phyloP scores from a whole-genome alignment of 768 basidiomycete species.

The Pleurotus pulmonarius region DNA sequence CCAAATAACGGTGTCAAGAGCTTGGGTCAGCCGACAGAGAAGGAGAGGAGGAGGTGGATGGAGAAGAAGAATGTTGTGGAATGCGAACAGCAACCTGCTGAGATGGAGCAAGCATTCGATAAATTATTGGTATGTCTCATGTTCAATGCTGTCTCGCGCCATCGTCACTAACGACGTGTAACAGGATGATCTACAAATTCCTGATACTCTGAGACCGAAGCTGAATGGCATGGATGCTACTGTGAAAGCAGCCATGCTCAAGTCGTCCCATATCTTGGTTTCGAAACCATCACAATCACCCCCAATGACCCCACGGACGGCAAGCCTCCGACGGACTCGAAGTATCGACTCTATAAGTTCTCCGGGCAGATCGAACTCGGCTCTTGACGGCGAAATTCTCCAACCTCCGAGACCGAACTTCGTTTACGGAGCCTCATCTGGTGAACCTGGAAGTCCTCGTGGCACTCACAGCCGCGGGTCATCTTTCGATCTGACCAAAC shows the following conservation, averaged over 20 bases:
- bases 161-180: constrained; percentile 7
- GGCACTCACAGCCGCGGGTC: constrained; percentile 49
- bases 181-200: constrained; percentile 86
- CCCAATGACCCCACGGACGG: constrained; percentile 47
- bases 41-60: constrained; percentile 38
- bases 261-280: constrained; percentile 69
- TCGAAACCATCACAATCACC: constrained; percentile 31
- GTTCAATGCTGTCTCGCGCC: neutral
- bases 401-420: constrained; percentile 38
- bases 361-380: constrained; percentile 40
- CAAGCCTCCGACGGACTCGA: constrained; percentile 56
- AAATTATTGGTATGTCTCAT: constrained; percentile 56
- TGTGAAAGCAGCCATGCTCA: constrained; percentile 90
- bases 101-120: constrained; percentile 74
- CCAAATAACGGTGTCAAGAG: constrained; percentile 25
- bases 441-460: constrained; percentile 37
- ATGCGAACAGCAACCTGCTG: constrained; percentile 14
- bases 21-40: constrained; percentile 27
- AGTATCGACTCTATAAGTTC: constrained; percentile 71
- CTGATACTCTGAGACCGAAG: constrained; percentile 70
- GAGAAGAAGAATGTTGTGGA: constrained; percentile 30
- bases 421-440: constrained; percentile 21
- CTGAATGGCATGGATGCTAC: constrained; percentile 77
- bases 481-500: constrained; percentile 52
- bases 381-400: constrained; percentile 33